Percentiles rank a stretch among this genome's conserved stretches.
Conservation (phyloP, 305 asterid species). For the Salvia sclarea region DNA sequence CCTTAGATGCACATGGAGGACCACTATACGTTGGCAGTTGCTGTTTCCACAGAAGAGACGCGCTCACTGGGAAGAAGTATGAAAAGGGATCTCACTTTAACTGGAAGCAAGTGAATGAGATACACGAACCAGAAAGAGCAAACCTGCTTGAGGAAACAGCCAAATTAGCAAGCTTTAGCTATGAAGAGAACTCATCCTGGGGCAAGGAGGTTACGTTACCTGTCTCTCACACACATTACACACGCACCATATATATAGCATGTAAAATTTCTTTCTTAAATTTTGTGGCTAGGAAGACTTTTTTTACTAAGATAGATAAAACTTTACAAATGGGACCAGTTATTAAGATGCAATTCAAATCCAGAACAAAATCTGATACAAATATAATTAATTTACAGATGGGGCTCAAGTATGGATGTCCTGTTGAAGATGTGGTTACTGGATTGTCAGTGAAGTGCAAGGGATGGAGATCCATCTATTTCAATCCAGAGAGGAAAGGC, state of each 20-base stretch:
- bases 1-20: slow-evolving; percentile 19
- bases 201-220: slow-evolving; percentile 20
- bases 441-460: slow-evolving; percentile 15
- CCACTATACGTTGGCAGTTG: slow-evolving; percentile 16
- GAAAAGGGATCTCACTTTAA: slow-evolving; percentile 1
- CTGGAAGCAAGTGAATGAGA: background rate
- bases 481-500: slow-evolving; percentile 10
- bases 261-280: background rate
- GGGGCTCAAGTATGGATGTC: slow-evolving; percentile 21
- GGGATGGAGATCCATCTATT: slow-evolving; percentile 11
- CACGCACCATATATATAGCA: background rate
- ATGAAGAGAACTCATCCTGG: slow-evolving; percentile 25
- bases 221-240: background rate
- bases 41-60: slow-evolving; percentile 25
- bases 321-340: background rate
- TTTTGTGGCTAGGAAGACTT: no score
- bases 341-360: background rate
- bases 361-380: background rate
- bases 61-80: background rate
- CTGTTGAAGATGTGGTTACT: slow-evolving; percentile 18
- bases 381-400: background rate
- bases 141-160: background rate
- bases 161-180: background rate
- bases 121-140: background rate
- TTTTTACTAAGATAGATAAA: no score